phyloP scores from a whole-genome alignment of 2,329 filamentous ascomycete species.

The Sporothrix inflata region DNA sequence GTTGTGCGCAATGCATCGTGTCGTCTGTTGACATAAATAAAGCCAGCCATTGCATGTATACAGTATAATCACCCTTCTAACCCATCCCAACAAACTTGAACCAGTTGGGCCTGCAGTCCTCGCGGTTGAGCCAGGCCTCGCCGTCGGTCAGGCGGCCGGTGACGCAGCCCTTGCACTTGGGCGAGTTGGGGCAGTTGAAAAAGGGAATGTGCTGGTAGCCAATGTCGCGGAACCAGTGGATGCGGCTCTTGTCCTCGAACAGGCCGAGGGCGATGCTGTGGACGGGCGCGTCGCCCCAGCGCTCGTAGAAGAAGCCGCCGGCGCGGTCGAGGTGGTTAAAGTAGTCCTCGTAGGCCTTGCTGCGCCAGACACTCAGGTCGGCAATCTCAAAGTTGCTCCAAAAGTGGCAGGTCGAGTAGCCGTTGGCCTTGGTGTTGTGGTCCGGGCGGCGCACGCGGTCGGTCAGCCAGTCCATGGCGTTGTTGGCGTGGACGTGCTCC shows the following conservation, averaged over 20 bases:
- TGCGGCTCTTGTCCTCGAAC: constrained; percentile 86
- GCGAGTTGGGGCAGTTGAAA: constrained; percentile 97
- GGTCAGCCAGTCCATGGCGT: constrained; percentile 84
- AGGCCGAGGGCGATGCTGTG: constrained; percentile 91
- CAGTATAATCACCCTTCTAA: constrained; percentile 44
- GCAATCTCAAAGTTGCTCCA: constrained; percentile 99
- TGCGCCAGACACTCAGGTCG: constrained; percentile 90
- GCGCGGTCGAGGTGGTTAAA: constrained; percentile 93
- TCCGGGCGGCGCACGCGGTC: constrained; percentile 77
- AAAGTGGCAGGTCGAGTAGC: constrained; percentile 98
- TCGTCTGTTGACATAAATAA: neutral
- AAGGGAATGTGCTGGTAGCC: constrained; percentile 98
- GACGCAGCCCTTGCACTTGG: constrained; percentile 78
- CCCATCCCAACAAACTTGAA: constrained; percentile 91
- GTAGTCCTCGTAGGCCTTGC: constrained; percentile 89
- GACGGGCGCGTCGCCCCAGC: constrained; percentile 82
- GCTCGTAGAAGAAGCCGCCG: constrained; percentile 69
- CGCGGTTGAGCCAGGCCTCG: constrained; percentile 79
- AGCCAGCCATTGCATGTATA: neutral
- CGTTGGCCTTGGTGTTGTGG: constrained; percentile 79
- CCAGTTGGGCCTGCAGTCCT: constrained; percentile 95
- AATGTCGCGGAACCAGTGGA: constrained; percentile 99
- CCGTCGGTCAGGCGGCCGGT: constrained; percentile 88
- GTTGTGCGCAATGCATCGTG: constrained; percentile 21
- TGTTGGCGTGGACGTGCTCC: constrained; percentile 78